A percentile compares a stretch with the other conserved stretches of the same genome.
These are phyloP conservation scores for Candida boleticola DNA, from an alignment of 805 yeast species.

Conservation along the genomic window DNA sequence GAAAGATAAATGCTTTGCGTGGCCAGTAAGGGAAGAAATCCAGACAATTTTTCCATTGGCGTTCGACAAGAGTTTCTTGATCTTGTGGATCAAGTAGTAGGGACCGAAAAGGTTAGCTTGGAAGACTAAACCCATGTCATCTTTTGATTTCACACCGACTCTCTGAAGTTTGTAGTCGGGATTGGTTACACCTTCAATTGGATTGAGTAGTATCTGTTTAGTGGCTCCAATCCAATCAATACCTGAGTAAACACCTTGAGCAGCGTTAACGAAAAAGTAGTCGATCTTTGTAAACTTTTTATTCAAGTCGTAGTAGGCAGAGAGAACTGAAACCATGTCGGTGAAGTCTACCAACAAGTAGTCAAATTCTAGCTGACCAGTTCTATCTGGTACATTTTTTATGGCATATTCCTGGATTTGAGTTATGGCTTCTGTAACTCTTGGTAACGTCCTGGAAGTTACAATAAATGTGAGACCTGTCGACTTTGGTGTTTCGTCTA, in stretches of 20 bases:
- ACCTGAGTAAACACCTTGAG: conserved; percentile 84
- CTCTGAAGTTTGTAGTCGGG: conserved; percentile 85
- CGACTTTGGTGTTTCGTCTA: conserved; percentile 55
- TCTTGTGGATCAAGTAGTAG: conserved; percentile 71
- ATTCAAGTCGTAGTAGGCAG: conserved; percentile 68
- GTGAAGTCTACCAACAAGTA: conserved; percentile 87
- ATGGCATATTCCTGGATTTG: conserved; percentile 46
- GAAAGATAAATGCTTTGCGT: conserved; percentile 68
- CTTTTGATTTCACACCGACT: conserved; percentile 71
- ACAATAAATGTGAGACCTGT: conserved; percentile 73
- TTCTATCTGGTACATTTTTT: conserved; percentile 31
- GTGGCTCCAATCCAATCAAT: conserved; percentile 82
- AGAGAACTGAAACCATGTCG: conserved; percentile 79
- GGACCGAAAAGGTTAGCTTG: conserved; percentile 98
- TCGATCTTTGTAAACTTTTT: conserved; percentile 67
- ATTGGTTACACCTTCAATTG: conserved; percentile 80
- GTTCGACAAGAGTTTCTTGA: conserved; percentile 52
- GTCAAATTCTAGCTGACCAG: conserved; percentile 74
- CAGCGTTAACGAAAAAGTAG: conserved; percentile 82
- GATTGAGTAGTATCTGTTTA: conserved; percentile 61
- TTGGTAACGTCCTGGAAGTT: conserved; percentile 85
- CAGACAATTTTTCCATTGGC: conserved; percentile 63
- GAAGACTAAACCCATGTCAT: conserved; percentile 83
- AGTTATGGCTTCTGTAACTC: conserved; percentile 73
- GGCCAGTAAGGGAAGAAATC: conserved; percentile 84